These are phyloP conservation scores for Blastobotrys serpentis DNA, from an alignment of 1,139 yeast species.

Conservation along the genomic window DNA sequence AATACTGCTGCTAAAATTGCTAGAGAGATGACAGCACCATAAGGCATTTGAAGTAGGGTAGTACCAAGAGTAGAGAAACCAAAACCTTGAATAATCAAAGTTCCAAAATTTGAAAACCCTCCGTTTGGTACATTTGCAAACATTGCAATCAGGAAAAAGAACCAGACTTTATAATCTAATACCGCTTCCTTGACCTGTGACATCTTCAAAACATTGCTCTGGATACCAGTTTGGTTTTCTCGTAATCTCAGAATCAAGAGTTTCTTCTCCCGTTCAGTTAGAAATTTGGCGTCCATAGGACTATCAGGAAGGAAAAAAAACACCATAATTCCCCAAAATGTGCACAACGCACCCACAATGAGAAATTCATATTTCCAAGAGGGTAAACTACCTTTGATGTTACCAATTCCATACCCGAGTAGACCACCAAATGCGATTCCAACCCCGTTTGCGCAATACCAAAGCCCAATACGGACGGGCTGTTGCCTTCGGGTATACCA, in stretches of 20 bases:
- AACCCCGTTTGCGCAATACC: conserved; percentile 27
- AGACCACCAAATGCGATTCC: conserved; percentile 41
- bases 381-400: conserved; percentile 30
- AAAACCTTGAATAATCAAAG: conserved; percentile 32
- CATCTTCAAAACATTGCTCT: conserved; percentile 50
- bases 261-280: conserved; percentile 50
- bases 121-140: conserved; percentile 50
- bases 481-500: conserved; percentile 55
- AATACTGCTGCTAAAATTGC: conserved; percentile 25
- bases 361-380: conserved; percentile 46
- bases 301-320: conserved; percentile 50
- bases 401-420: conserved; percentile 47
- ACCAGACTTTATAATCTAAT: conserved; percentile 45
- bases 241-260: conserved; percentile 45
- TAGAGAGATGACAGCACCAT: conserved; percentile 28
- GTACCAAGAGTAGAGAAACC: conserved; percentile 33
- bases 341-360: conserved; percentile 33
- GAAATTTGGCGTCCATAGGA: conserved; percentile 55
- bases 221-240: conserved; percentile 47
- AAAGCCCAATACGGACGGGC: conserved; percentile 41
- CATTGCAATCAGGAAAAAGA: conserved; percentile 44
- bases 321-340: conserved; percentile 50
- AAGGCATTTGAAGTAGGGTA: conserved; percentile 30
- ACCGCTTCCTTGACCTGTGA: conserved; percentile 50
- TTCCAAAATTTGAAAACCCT: conserved; percentile 42